Base-by-base conservation (phyloP, 164 flowering plant species). In the Piper betle region DNA sequence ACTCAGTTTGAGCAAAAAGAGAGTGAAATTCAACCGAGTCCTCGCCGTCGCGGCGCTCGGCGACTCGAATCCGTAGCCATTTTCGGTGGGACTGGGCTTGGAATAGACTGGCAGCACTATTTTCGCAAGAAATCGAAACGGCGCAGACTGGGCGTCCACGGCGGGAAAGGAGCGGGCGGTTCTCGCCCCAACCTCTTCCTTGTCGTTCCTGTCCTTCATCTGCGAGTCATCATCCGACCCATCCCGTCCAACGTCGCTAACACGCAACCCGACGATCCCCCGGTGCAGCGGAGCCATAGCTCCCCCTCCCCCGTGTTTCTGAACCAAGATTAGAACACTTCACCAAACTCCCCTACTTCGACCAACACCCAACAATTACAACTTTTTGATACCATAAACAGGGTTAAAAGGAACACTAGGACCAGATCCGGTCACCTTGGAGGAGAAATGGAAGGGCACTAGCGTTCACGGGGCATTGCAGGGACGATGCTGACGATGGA, bases 201-300 rank as follows among this genome's bases (percentile, higher is more conserved):
- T 89, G 33, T 84, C 90, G 18, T 66, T 55, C 65, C 63, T 80
- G 48, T 80, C 88, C 68, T 84, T 86, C 82, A 70, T 75, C 68
- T 82, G 89, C 53, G 87, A 83, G n/a, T n/a, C n/a, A 61, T 84
- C 84, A 81, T 78, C 72, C 6, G 73, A 75, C 68, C 79, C 84
- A 33, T 73, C 62, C 66, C 50, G 8, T 43, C 70, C 73, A 57
- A 64, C 66, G 50, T 76, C 91, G 2, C 80, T 66, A 50, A 73
- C 62, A 61, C 86, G 73, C 6, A 71, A 64, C 54, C 86, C 88
- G 6, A 82, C 77, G 41, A 67, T 37, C 53, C 96, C 93, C 55
- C 97, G 75, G 38, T 80, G 84, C 57, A 85, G 81, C 62, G 97
- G 91, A 75, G 91, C 72, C 97, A 90, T 90, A 55, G 60, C 80